These are phyloP conservation scores for Stephania cephalantha DNA, from an alignment of 164 flowering plant species.

Conservation along the genomic window DNA sequence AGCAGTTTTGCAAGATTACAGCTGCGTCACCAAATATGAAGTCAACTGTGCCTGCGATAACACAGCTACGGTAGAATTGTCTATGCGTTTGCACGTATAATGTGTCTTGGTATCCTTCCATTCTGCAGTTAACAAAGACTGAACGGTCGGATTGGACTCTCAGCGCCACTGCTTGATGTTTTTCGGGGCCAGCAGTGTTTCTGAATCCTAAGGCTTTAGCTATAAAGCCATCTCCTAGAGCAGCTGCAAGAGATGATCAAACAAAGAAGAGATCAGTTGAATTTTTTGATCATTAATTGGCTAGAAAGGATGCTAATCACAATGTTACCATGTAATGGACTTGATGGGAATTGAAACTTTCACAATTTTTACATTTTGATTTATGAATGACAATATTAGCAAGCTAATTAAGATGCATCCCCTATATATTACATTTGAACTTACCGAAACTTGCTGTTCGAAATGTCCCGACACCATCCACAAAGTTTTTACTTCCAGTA, in stretches of 20 bases:
- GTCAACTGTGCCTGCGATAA: constrained; percentile 33
- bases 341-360: background rate
- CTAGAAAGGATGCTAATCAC: background rate
- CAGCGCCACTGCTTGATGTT: constrained; percentile 66
- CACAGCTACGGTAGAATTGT: constrained; percentile 34
- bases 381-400: background rate
- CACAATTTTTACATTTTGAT: background rate
- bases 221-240: constrained; percentile 41
- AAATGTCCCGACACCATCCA: constrained; percentile 58
- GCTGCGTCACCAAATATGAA: constrained; percentile 41
- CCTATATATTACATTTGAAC: background rate
- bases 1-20: constrained; percentile 33
- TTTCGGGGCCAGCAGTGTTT: constrained; percentile 53
- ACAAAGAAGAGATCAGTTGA: too few relatives aligned
- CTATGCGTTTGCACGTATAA: constrained; percentile 27
- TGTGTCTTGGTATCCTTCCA: constrained; percentile 56
- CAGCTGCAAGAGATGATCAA: constrained; percentile 28
- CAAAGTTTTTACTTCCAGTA: constrained; percentile 59
- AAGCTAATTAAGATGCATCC: too few relatives aligned
- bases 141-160: constrained; percentile 43
- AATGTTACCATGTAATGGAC: background rate
- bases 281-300: too few relatives aligned
- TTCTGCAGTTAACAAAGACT: constrained; percentile 44
- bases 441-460: constrained; percentile 64
- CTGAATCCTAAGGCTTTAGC: constrained; percentile 51